Evolutionary conservation across 495 filamentous ascomycete species (phyloP), one percentile per base, ranked within the genome.

Genomic region (Cryomyces minteri): DNA sequence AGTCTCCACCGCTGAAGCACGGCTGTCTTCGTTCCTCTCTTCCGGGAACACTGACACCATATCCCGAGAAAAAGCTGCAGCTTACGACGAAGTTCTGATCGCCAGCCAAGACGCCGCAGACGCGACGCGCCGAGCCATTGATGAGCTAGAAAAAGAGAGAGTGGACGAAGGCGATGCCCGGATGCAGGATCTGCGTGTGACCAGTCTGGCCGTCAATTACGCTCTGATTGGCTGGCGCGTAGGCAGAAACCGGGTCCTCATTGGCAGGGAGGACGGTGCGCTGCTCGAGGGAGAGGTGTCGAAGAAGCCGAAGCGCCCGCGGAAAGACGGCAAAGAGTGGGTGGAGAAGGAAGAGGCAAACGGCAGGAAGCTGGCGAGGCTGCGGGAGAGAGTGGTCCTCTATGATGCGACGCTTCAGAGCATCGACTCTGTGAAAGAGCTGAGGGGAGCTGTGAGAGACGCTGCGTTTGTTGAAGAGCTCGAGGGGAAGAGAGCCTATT

Each of bases 101-200:
- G 77, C 87, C 10, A 88, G 84, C 55, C 92, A 95, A 65, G 92
- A 99, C 57, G 86, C 84, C 1, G 85, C 85, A 8, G 92, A 99
- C 64, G 83, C 84, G 9, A 88, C 85, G 0, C 92, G 92, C 54
- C 80, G 80, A 44, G 86, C 85, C 25, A 88, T 96, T 51, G 90
- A 96, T 47, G 90, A 95, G 55, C 67, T 94, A 30, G 70, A 71
- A 39, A 74, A 68, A 49, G 92, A 96, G 53, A 82, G 84, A 1
- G 76, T 94, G 30, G 70, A 79, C n/a, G 80, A 82, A 54, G 75
- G 84, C 44, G 90, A 99, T 55, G 70, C 72, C 42, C 73, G 86
- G 39, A 82, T 96, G 80, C 92, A 99, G 62, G 79, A 84, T 47
- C 67, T 99, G 38, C 87, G 94, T 43, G 82, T 96, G 48, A 94